phyloP scores from a whole-genome alignment of 2,329 filamentous ascomycete genomes.

The Colletotrichum cuscutae region DNA sequence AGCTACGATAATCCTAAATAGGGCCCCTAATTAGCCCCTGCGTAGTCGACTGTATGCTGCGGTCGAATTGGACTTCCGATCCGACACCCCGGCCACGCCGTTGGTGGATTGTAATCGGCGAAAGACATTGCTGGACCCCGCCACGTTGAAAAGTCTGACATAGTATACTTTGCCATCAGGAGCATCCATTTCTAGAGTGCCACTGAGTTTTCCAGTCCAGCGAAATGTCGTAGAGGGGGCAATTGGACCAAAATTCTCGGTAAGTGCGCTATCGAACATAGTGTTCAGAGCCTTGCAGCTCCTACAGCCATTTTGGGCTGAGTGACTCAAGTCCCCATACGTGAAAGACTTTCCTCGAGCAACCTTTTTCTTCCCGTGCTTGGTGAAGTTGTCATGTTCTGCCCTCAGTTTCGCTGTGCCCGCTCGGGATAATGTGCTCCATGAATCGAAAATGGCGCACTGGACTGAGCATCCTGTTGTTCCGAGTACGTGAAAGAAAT shows the following conservation, averaged over 20 bases:
- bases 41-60: too few species aligned
- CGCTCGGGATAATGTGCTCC: neutral
- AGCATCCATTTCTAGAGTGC: neutral
- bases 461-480: neutral
- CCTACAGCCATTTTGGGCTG: neutral
- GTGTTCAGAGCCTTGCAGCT: neutral
- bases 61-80: too few species aligned
- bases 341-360: neutral
- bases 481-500: slow-evolving; percentile 3
- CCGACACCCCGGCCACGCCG: neutral
- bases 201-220: neutral
- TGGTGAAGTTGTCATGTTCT: neutral
- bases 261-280: neutral
- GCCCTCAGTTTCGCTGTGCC: neutral
- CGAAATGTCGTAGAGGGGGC: neutral
- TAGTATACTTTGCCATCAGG: neutral
- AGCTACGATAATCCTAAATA: too few species aligned
- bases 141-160: neutral
- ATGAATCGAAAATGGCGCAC: neutral
- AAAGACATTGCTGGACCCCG: neutral
- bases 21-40: too few species aligned
- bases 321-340: neutral
- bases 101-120: neutral
- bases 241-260: rapidly evolving
- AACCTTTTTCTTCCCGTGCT: neutral